Base-by-base conservation (phyloP, 805 yeast genomes). In the Candida peoriensis region DNA sequence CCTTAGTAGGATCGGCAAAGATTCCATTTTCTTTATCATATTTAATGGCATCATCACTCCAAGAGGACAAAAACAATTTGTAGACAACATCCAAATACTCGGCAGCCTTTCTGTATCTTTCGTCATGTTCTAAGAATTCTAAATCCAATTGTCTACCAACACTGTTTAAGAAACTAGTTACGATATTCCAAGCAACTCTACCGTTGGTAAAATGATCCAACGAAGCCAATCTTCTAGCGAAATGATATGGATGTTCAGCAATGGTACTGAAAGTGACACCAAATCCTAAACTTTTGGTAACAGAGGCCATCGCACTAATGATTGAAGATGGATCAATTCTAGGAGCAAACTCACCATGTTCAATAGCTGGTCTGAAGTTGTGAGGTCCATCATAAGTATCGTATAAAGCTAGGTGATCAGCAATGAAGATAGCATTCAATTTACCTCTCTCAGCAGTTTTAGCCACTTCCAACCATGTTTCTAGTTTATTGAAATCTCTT, bases 161-260 rank as follows among this genome's bases (percentile, higher is more conserved):
- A 45, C 64, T 57, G 32, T 64, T 67, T 30, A 63, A 48, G 37
- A 66, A 66, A 4, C 69, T 61, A 6, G 69, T 60, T 16, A 68
- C 71, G n/a, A 68, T 59, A 42, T 68, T 68, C 72, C 72, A 68
- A n/a, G 72, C 73, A 33, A 68, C 48, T 38, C 72, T 54, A 8
- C 72, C 73, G n/a, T 52, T 48, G 4, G 68, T 56, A 27, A 65
- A 54, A 36, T 64, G 66, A 39, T 68, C 73, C 31, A 66, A 48
- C 1, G 72, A 36, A 29, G 43, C 38, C 4, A 45, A 20, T 7
- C 44, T 22, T 24, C 47, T 35, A 8, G 67, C 64, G 34, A 67
- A 56, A 34, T 58, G 63, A 27, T 57, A 61, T 0, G 72, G 72
- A 20, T 58, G 60, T 33, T 67, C 73, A 34, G 64, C 59, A 19